phyloP scores from a whole-genome alignment of 2,329 filamentous ascomycete species.

The Balansia obtecta region DNA sequence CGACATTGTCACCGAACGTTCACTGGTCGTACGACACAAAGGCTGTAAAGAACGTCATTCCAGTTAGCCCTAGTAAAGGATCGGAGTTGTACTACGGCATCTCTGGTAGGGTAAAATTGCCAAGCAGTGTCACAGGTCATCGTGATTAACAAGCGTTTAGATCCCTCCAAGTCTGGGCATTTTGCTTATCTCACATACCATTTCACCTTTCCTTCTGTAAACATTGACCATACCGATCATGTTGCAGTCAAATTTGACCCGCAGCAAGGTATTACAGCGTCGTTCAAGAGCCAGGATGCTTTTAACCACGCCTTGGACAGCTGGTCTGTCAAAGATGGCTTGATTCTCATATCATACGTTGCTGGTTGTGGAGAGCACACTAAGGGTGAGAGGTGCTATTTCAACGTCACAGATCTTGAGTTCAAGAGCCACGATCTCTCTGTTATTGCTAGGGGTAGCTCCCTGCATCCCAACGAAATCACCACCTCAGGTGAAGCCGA shows the following conservation, averaged over 20 bases:
- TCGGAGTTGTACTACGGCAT: conserved; percentile 15
- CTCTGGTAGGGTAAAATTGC: conserved; percentile 4
- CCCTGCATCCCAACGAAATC: conserved; percentile 12
- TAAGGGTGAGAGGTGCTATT: conserved; percentile 18
- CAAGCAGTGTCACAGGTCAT: neutral
- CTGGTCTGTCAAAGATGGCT: conserved; percentile 11
- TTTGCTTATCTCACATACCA: conserved; percentile 16
- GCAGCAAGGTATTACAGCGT: conserved; percentile 3
- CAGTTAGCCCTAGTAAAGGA: conserved; percentile 10
- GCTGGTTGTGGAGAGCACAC: conserved; percentile 15
- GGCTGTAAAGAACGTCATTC: conserved; percentile 12
- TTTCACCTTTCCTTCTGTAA: conserved; percentile 17
- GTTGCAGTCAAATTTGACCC: conserved; percentile 8
- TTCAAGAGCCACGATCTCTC: conserved; percentile 7
- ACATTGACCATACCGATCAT: conserved; percentile 17
- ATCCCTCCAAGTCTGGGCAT: conserved; percentile 12
- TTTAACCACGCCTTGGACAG: conserved; percentile 12
- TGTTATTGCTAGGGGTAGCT: conserved; percentile 11
- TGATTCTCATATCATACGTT: conserved; percentile 16
- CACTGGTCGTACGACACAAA: conserved; percentile 16
- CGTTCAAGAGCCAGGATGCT: conserved; percentile 12
- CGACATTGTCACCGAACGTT: conserved; percentile 7
- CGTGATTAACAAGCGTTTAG: conserved; percentile 3
- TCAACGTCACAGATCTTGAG: conserved; percentile 12
- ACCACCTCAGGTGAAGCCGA: conserved; percentile 12